Conservation (phyloP, 2,329 filamentous ascomycete genomes). For the Clonostachys sp. region DNA sequence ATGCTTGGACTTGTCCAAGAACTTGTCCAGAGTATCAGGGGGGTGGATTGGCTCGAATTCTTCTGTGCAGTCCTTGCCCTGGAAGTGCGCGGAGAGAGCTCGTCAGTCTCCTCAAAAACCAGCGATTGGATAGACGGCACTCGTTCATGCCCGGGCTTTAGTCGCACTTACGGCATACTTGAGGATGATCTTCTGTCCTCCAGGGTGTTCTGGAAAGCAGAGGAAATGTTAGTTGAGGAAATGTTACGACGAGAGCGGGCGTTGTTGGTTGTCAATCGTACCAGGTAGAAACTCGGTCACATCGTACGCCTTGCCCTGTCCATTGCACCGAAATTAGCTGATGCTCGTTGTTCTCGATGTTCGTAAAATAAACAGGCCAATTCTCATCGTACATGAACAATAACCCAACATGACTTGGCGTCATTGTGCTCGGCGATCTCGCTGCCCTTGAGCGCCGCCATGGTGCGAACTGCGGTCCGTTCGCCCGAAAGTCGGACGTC, state of each 20-base stretch:
- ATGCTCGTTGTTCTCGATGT: too few relatives aligned
- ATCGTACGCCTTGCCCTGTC: constrained; percentile 77
- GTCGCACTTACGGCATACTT: constrained; percentile 68
- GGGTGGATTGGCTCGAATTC: constrained; percentile 88
- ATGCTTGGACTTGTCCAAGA: constrained; percentile 80
- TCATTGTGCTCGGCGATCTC: constrained; percentile 69
- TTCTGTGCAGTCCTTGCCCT: constrained; percentile 88
- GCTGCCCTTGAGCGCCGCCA: constrained; percentile 39
- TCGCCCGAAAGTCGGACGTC: too few relatives aligned
- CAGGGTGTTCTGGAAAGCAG: constrained; percentile 66
- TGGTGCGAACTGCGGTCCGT: too few relatives aligned
- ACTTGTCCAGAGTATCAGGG: constrained; percentile 82
- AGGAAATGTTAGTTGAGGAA: too few relatives aligned
- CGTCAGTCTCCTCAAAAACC: background rate
- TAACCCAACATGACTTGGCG: constrained; percentile 85
- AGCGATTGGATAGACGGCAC: background rate
- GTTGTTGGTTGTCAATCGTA: constrained; percentile 19
- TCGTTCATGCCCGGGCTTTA: background rate
- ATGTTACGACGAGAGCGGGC: too few relatives aligned
- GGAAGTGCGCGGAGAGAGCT: background rate
- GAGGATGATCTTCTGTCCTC: constrained; percentile 87
- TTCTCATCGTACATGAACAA: constrained; percentile 60
- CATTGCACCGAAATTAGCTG: background rate
- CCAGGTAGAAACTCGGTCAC: constrained; percentile 84
- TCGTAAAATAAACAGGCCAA: background rate